A percentile compares a stretch with the other conserved stretches of the same genome.
These are phyloP conservation scores for Alloteropsis semialata DNA, from an alignment of 176 grass and related monocot species.

Conservation along the genomic window DNA sequence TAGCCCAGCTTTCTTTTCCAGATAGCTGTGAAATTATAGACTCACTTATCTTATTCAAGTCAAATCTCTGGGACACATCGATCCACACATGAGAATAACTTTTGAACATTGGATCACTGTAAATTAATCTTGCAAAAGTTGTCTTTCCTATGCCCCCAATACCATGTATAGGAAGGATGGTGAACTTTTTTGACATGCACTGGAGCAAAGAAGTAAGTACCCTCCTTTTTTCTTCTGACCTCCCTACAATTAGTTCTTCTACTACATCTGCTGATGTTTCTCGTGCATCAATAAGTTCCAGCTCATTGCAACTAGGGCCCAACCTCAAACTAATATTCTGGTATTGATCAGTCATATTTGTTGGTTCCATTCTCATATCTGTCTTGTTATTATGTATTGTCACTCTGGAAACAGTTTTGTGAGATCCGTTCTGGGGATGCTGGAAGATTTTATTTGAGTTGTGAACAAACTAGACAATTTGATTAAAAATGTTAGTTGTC, in stretches of 20 bases:
- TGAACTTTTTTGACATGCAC: background rate
- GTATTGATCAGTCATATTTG: background rate
- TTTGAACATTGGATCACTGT: background rate
- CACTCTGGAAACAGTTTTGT: too few relatives aligned
- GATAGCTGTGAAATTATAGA: background rate
- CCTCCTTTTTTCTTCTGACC: background rate
- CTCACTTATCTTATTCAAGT: background rate
- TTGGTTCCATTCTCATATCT: background rate
- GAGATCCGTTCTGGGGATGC: background rate
- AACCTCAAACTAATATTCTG: background rate
- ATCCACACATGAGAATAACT: background rate
- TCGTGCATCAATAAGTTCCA: background rate
- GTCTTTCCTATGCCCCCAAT: background rate
- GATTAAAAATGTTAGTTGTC: background rate
- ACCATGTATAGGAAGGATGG: background rate
- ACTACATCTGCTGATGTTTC: background rate
- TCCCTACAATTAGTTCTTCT: background rate
- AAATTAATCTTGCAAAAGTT: background rate
- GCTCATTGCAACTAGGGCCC: background rate
- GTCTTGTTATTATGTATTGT: too few relatives aligned
- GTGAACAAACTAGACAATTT: background rate
- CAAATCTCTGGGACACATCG: background rate
- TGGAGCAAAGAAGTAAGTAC: background rate
- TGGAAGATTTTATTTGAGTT: background rate
- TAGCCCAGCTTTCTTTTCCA: too few relatives aligned